Base-by-base conservation (phyloP, 495 filamentous ascomycete species). In the Penicillium goetzii region DNA sequence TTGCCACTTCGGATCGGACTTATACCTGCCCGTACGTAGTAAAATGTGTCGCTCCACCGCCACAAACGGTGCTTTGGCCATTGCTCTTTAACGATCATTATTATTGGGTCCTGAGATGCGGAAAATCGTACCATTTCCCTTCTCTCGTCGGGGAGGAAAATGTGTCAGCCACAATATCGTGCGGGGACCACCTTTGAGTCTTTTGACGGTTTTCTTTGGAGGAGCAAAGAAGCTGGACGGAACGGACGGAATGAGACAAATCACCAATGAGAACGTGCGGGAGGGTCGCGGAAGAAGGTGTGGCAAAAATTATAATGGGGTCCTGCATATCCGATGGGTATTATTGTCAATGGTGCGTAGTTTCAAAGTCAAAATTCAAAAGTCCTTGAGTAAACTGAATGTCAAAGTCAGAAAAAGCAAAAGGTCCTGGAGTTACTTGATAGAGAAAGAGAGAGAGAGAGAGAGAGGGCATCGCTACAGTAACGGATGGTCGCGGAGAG, bases 1-100 rank as follows among this genome's bases (percentile, higher is more conserved):
- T 71, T 47, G 66, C 68, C 68, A 71, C 68, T 28, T 40, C 43
- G 41, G 52, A 40, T 19, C 63, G 30, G 38, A 54, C 50, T 40
- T 33, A 28, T 3, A 25, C n/a, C n/a, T n/a, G n/a, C n/a, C n/a
- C n/a, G n/a, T n/a, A n/a, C n/a, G 45, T 26, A 26, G 19, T 26
- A 9, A 21, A 28, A 23, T 23, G 26, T 30, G 9, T 8, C 2
- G 10, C 52, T 15, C 52, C 52, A 55, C 52, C 19, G 52, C 47
- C 25, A 51, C 47, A 51, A 2, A 15, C 3, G 47, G 6, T 51
- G 47, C 47, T 51, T 50, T 26, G 47, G 47, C 25, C 26, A 28
- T 30, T 19, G n/a, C 7, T 47, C 19, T 3, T 12, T 23, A 19
- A 9, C 19, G 1, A 40, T 17, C 14, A 23, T 25, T 12, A 23